Evolutionary conservation across 257 asterid genomes (phyloP).

Genomic region (Ocimum tenuiflorum): DNA sequence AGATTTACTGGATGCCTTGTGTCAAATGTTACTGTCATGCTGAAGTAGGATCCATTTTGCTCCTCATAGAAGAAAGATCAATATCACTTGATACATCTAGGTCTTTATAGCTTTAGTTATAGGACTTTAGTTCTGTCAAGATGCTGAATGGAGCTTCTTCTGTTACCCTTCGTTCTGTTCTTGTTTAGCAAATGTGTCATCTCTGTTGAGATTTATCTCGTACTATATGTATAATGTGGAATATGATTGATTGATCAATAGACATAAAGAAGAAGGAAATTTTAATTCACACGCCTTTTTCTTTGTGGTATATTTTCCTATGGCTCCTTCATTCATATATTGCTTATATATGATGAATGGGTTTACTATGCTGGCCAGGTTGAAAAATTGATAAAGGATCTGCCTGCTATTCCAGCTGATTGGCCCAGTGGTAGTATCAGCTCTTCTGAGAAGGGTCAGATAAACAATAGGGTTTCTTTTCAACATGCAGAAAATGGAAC

Average conservation of each 20-base stretch:
- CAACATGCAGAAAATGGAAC: conserved; percentile 64
- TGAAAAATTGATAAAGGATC: conserved; percentile 83
- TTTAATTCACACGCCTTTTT: background rate
- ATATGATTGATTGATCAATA: conserved; percentile 6
- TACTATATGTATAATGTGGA: background rate
- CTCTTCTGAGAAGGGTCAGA: conserved; percentile 39
- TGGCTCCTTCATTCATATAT: conserved; percentile 2
- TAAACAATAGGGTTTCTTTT: conserved; percentile 48
- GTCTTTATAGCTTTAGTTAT: background rate
- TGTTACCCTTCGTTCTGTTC: background rate
- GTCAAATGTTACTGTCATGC: background rate
- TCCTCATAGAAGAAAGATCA: background rate
- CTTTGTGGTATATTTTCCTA: background rate
- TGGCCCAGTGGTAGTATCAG: conserved; percentile 43
- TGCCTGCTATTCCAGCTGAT: conserved; percentile 74
- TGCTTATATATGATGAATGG: conserved; percentile 9
- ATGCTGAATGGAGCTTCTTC: background rate
- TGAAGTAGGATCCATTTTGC: background rate
- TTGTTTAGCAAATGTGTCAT: background rate
- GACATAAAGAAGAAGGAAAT: background rate
- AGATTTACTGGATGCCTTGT: no score
- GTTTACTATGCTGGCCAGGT: conserved; percentile 49
- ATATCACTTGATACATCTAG: background rate
- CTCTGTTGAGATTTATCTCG: background rate
- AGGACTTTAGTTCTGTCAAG: background rate